A percentile compares a stretch with the other conserved stretches of the same genome.
Conservation (phyloP, 2,329 filamentous ascomycete species). For the Chrysoporthe deuterocubensis region DNA sequence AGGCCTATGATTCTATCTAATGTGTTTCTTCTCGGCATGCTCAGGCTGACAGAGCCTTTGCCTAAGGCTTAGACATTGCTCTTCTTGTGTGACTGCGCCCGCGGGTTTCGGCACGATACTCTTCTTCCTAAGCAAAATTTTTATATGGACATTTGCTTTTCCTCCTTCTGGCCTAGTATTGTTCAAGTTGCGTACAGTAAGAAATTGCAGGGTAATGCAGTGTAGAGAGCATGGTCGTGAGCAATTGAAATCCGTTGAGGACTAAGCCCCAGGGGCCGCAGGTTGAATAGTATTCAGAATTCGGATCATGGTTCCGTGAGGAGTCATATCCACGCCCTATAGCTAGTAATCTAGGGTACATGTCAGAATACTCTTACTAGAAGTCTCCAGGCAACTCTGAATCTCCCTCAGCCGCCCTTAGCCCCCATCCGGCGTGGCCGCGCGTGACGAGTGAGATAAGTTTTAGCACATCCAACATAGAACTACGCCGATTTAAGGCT, state of each 20-base stretch:
- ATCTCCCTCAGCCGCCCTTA: neutral
- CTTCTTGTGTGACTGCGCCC: too few species aligned
- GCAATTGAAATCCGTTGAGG: neutral
- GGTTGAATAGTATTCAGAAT: neutral
- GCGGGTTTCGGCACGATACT: too few species aligned
- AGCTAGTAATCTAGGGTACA: neutral
- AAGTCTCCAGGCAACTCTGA: neutral
- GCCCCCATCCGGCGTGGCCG: neutral
- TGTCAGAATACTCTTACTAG: neutral
- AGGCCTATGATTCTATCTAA: too few species aligned
- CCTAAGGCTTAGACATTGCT: too few species aligned
- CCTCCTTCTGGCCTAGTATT: too few species aligned
- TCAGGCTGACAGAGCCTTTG: too few species aligned
- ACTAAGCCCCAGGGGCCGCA: neutral
- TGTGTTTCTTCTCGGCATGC: too few species aligned
- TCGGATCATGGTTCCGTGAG: neutral
- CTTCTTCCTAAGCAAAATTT: too few species aligned
- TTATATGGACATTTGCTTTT: too few species aligned
- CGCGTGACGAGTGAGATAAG: neutral
- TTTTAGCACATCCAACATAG: neutral
- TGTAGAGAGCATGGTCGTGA: neutral
- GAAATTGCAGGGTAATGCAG: neutral
- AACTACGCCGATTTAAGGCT: neutral
- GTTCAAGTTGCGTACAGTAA: neutral
- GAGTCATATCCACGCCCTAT: neutral